phyloP scores from a whole-genome alignment of 2,329 filamentous ascomycete genomes.

The Alternaria novae-zelandiae region DNA sequence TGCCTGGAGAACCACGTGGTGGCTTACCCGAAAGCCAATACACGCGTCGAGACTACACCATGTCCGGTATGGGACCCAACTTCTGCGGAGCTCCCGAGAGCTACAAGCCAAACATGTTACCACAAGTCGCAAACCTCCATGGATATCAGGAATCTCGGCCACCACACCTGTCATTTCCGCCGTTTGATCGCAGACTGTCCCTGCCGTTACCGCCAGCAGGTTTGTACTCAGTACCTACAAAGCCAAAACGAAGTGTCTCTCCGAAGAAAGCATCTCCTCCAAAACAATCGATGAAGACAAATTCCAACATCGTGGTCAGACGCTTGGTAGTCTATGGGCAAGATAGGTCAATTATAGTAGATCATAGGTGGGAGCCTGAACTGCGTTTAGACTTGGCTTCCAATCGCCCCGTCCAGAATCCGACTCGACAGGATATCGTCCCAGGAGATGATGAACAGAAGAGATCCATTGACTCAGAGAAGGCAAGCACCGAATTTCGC shows the following conservation, averaged over 20 bases:
- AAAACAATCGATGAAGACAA: background rate
- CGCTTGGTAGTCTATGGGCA: slow-evolving; percentile 27
- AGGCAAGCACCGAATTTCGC: background rate
- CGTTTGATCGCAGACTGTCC: background rate
- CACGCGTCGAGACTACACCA: background rate
- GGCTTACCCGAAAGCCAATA: background rate
- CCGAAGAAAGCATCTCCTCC: slow-evolving; percentile 1
- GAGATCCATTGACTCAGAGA: background rate
- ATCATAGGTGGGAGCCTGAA: slow-evolving; percentile 23
- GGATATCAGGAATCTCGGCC: background rate
- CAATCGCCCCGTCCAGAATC: too few species aligned
- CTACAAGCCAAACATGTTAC: background rate
- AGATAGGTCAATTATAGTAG: slow-evolving; percentile 20
- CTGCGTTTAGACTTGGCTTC: slow-evolving; percentile 8
- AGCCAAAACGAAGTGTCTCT: slow-evolving; percentile 12
- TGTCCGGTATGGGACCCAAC: background rate
- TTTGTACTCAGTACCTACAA: slow-evolving; percentile 26
- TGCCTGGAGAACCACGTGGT: background rate
- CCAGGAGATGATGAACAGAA: background rate
- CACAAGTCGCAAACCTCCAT: background rate
- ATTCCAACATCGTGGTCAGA: slow-evolving; percentile 7
- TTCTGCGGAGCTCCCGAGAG: background rate
- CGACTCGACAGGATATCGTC: background rate
- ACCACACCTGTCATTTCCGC: background rate
- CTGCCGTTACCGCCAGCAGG: slow-evolving; percentile 25